Evolutionary conservation across 1,284 basidiomycete genomes (phyloP), one percentile per base, ranked within the genome.

Genomic region (Porodaedalea pini): DNA sequence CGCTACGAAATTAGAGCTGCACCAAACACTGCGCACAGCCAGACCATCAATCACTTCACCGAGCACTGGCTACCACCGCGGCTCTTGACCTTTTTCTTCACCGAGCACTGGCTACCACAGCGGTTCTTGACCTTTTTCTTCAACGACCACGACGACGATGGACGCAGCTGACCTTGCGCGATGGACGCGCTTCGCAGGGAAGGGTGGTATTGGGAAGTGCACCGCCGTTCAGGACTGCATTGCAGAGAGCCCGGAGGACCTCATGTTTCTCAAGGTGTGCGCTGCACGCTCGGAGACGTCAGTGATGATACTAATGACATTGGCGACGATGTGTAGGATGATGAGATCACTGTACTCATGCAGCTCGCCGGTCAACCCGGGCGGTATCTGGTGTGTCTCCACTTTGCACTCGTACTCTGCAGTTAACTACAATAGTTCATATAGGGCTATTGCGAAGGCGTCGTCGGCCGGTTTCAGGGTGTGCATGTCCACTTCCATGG

Each of bases 401-500:
- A 47, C 27, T 58, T 3, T 41, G 41, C 54, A 40, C 57, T 32
- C 39, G 55, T 34, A 31, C 43, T 50, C 39, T 47, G n/a, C n/a
- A n/a, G n/a, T n/a, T 44, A 8, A 34, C 44, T 13, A 57, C 7
- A 31, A 17, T 13, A n/a, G 7, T 4, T 29, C 29, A 56, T 57
- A 7, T 62, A 90, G 79, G 90, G 90, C 0, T 88, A 88, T 65
- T 97, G 94, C 68, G 94, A 97, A 73, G 93, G 90, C 51, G 91
- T 96, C 47, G 87, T 96, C 2, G 94, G 94, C 13, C 81, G 85
- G 41, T 94, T 96, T 69, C 75, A 79, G 32, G 83, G 80, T 2
- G 67, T 72, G 11, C 76, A 88, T 62, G 91, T 96, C 10, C 77
- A 74, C 17, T 90, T 94, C 65, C 83, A 84, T 63, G 79, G 80